phyloP scores from a whole-genome alignment of 805 yeast genomes.

The Yarrowia deformans region DNA sequence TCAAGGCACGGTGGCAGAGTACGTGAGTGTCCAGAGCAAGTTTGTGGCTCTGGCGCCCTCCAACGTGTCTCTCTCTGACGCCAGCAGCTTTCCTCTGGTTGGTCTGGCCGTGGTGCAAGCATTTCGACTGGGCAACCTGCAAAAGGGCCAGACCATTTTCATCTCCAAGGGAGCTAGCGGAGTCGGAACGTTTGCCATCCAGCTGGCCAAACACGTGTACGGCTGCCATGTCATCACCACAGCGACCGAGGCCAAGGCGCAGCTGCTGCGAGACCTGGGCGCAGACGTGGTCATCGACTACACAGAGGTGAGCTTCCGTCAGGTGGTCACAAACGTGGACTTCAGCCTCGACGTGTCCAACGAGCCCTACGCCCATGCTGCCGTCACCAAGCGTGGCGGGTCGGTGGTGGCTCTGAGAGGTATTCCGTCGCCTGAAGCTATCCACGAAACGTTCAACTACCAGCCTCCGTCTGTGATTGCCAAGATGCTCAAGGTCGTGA shows the following conservation, averaged over 20 bases:
- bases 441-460: constrained; percentile 20
- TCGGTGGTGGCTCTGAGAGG: constrained; percentile 17
- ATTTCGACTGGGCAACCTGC: constrained; percentile 63
- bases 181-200: constrained; percentile 65
- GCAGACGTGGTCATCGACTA: constrained; percentile 69
- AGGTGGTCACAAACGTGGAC: constrained; percentile 11
- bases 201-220: constrained; percentile 58
- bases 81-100: constrained; percentile 68
- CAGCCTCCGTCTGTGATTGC: not conserved
- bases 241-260: constrained; percentile 58
- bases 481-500: not conserved
- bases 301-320: constrained; percentile 45
- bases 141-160: constrained; percentile 26
- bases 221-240: constrained; percentile 60
- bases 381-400: constrained; percentile 14
- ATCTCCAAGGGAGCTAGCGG: constrained; percentile 62
- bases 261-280: constrained; percentile 59
- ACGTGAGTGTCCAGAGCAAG: constrained; percentile 14
- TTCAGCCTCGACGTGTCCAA: constrained; percentile 23
- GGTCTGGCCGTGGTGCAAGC: constrained; percentile 47
- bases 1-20: constrained; percentile 62
- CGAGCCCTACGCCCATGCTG: constrained; percentile 8
- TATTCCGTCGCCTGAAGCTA: constrained; percentile 13
- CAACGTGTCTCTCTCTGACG: constrained; percentile 58
- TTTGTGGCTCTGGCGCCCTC: constrained; percentile 5